phyloP scores from a whole-genome alignment of 106 monocot genomes.

The Narthecium ossifragum region DNA sequence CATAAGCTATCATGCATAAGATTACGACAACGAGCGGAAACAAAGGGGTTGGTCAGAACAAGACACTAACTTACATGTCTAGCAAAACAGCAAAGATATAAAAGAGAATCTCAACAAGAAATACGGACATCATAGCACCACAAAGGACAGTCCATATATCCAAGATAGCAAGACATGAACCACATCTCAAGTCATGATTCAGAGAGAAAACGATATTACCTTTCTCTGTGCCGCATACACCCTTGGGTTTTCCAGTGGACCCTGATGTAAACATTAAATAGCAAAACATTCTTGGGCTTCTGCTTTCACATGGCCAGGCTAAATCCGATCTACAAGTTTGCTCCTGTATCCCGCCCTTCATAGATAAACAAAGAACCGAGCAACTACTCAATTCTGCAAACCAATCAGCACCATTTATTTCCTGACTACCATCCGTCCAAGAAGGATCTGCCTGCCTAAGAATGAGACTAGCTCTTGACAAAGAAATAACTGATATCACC shows the following conservation, averaged over 20 bases:
- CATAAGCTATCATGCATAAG: too few relatives aligned
- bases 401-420: constrained; percentile 20
- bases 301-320: constrained; percentile 68
- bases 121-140: too few relatives aligned
- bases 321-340: constrained; percentile 19
- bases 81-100: too few relatives aligned
- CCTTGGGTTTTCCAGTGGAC: constrained; percentile 89
- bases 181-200: too few relatives aligned
- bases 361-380: constrained; percentile 45
- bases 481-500: constrained; percentile 35
- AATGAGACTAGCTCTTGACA: constrained; percentile 43
- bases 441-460: constrained; percentile 12
- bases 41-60: too few relatives aligned
- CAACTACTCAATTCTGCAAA: constrained; percentile 15
- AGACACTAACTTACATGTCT: too few relatives aligned
- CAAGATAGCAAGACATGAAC: too few relatives aligned
- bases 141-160: too few relatives aligned
- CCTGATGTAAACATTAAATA: constrained; percentile 97
- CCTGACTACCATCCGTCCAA: neutral
- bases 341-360: constrained; percentile 16
- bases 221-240: constrained; percentile 87
- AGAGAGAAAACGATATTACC: constrained; percentile 32
- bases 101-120: too few relatives aligned
- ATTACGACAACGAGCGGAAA: too few relatives aligned
- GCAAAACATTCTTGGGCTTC: constrained; percentile 55